These are phyloP conservation scores for Eucalyptus marginata DNA, from an alignment of 345 rosid species.

Conservation along the genomic window DNA sequence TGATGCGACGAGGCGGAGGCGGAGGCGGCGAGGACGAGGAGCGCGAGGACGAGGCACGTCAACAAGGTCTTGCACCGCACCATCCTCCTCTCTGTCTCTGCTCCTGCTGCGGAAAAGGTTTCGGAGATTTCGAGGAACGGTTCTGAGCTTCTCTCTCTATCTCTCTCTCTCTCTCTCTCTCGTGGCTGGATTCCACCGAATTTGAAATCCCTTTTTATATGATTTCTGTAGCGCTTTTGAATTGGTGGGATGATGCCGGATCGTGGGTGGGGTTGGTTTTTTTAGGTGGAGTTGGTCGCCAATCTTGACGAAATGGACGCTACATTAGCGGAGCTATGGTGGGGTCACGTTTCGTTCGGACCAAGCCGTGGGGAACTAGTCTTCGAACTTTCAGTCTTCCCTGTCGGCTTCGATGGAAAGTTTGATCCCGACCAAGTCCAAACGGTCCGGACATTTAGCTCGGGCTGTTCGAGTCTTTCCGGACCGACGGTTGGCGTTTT, in stretches of 20 bases:
- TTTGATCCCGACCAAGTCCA: background rate
- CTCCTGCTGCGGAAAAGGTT: background rate
- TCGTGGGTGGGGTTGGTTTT: background rate
- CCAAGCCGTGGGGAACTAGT: rapidly evolving
- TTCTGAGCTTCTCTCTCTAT: background rate
- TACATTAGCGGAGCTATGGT: background rate
- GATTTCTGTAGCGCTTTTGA: background rate
- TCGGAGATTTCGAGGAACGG: background rate
- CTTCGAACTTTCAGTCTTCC: background rate
- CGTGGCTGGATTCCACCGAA: background rate
- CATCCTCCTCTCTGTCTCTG: background rate
- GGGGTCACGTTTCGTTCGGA: background rate
- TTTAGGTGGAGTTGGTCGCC: background rate
- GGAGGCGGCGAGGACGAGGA: background rate
- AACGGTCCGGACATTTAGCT: background rate
- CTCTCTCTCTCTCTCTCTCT: background rate
- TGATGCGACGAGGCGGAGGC: background rate
- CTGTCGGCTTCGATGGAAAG: background rate
- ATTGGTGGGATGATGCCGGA: background rate
- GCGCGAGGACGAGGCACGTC: background rate
- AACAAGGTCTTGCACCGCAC: background rate
- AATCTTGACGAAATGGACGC: background rate
- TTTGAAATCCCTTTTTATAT: background rate
- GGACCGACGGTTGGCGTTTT: background rate
- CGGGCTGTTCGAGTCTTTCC: rapidly evolving